Conservation (phyloP, 2,329 filamentous ascomycete species). For the Talaromyces sp. region DNA sequence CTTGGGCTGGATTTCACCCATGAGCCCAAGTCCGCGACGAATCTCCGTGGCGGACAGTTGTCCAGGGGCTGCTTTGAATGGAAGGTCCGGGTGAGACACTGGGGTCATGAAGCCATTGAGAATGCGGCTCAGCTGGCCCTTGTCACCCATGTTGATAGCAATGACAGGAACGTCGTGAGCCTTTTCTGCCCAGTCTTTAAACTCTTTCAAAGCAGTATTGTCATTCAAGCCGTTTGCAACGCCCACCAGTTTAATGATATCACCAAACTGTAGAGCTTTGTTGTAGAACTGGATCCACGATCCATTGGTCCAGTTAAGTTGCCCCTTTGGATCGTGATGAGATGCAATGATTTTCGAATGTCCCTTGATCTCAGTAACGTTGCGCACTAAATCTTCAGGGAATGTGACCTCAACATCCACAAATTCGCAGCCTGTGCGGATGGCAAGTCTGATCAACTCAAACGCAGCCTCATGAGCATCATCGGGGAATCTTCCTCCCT, state of each 20-base stretch:
- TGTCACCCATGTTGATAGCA: slow-evolving; percentile 88
- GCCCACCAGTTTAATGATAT: slow-evolving; percentile 92
- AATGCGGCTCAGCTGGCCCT: slow-evolving; percentile 83
- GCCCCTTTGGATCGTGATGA: slow-evolving; percentile 79
- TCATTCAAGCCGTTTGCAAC: slow-evolving; percentile 71
- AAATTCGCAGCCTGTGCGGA: slow-evolving; percentile 84
- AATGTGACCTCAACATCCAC: slow-evolving; percentile 89
- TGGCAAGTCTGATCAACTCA: slow-evolving; percentile 69
- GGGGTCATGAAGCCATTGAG: slow-evolving; percentile 92
- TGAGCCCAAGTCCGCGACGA: slow-evolving; percentile 66
- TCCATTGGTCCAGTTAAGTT: slow-evolving; percentile 84
- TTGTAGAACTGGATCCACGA: slow-evolving; percentile 91
- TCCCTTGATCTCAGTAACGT: slow-evolving; percentile 63
- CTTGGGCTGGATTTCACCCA: slow-evolving; percentile 71
- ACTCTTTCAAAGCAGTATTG: slow-evolving; percentile 78
- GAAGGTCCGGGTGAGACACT: slow-evolving; percentile 82
- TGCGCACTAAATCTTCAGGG: slow-evolving; percentile 67
- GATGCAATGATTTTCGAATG: slow-evolving; percentile 85
- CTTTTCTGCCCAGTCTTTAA: slow-evolving; percentile 69
- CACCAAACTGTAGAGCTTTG: slow-evolving; percentile 79
- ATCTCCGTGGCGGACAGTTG: slow-evolving; percentile 91
- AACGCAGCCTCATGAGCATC: slow-evolving; percentile 64
- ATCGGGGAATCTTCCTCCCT: slow-evolving; percentile 86
- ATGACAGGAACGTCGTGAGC: slow-evolving; percentile 81
- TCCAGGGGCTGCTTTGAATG: slow-evolving; percentile 88